These are phyloP conservation scores for Fraxinus paxiana DNA, from an alignment of 305 asterid genomes.

Conservation along the genomic window DNA sequence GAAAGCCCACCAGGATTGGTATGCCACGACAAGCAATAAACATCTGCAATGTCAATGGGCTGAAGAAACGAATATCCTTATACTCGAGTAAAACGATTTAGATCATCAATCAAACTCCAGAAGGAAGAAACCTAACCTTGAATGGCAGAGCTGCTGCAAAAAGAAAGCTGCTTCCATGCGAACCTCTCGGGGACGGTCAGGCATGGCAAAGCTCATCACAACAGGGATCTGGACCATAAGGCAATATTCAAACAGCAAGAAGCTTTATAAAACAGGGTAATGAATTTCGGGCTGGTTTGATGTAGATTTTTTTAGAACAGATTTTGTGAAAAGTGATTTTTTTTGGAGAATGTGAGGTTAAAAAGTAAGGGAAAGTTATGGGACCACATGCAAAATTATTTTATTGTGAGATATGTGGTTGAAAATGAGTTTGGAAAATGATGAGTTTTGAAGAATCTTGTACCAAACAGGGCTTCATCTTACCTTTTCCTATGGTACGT, in stretches of 20 bases:
- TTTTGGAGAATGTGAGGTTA: not conserved
- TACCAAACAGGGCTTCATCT: not conserved
- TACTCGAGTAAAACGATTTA: conserved; percentile 18
- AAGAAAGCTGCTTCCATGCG: conserved; percentile 98
- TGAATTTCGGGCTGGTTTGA: not conserved
- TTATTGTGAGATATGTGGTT: not conserved
- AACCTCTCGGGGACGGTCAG: conserved; percentile 87
- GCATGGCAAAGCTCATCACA: conserved; percentile 90
- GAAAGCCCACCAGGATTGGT: conserved; percentile 91
- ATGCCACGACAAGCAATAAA: conserved; percentile 96
- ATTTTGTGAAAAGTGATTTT: not conserved
- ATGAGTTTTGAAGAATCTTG: not conserved
- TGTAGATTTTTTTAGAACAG: not conserved
- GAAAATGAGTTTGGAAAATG: not conserved
- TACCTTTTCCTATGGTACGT: not conserved
- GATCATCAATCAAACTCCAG: conserved; percentile 7
- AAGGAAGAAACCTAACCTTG: conserved; percentile 56
- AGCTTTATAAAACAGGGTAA: not conserved
- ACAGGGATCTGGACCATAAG: conserved; percentile 64
- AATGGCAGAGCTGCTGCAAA: conserved; percentile 92
- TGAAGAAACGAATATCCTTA: conserved; percentile 39
- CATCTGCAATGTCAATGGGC: conserved; percentile 91
- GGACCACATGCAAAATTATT: not conserved
- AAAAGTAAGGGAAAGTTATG: not conserved
- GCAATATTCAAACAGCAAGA: conserved; percentile 4